Evolutionary conservation across 108 stramenopile genomes (phyloP).

Genomic region (Conticribra guillardii): DNA sequence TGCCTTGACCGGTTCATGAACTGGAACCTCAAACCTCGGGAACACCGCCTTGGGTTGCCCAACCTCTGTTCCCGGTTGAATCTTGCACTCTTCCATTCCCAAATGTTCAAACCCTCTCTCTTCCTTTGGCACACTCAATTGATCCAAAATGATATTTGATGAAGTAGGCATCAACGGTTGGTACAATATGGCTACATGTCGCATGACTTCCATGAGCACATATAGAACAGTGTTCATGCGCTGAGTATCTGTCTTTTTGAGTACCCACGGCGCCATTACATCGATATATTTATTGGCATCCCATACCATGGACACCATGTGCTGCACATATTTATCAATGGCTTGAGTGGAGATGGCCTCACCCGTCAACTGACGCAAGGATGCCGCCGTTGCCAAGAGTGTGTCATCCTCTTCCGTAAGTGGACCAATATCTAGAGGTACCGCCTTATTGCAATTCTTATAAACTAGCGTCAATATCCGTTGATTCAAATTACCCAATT

Average conservation of each 20-base stretch:
- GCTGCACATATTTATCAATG: constrained; percentile 84
- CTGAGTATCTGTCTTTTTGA: constrained; percentile 86
- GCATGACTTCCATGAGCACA: constrained; percentile 91
- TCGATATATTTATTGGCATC: constrained; percentile 94
- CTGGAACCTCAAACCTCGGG: constrained; percentile 79
- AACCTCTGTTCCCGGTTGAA: constrained; percentile 60
- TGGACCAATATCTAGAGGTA: constrained; percentile 54
- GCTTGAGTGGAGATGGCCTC: constrained; percentile 67
- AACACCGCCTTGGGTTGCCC: constrained; percentile 77
- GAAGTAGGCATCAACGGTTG: constrained; percentile 93
- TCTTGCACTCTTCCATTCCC: constrained; percentile 50
- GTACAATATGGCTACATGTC: constrained; percentile 84
- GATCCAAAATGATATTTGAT: constrained; percentile 86
- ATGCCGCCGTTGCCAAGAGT: constrained; percentile 62
- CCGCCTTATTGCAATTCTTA: constrained; percentile 87
- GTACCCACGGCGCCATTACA: constrained; percentile 89
- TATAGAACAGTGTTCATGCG: constrained; percentile 89
- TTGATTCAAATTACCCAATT: constrained; percentile 94
- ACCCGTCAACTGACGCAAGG: constrained; percentile 53
- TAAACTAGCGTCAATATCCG: constrained; percentile 84
- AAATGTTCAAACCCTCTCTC: constrained; percentile 80
- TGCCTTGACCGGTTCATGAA: too few species aligned
- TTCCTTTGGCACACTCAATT: constrained; percentile 77
- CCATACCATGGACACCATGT: constrained; percentile 82
- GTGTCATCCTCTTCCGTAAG: constrained; percentile 74